Evolutionary conservation across 257 asterid species (phyloP), one percentile per base, ranked within the genome.

Genomic region (Solanum neorickii): DNA sequence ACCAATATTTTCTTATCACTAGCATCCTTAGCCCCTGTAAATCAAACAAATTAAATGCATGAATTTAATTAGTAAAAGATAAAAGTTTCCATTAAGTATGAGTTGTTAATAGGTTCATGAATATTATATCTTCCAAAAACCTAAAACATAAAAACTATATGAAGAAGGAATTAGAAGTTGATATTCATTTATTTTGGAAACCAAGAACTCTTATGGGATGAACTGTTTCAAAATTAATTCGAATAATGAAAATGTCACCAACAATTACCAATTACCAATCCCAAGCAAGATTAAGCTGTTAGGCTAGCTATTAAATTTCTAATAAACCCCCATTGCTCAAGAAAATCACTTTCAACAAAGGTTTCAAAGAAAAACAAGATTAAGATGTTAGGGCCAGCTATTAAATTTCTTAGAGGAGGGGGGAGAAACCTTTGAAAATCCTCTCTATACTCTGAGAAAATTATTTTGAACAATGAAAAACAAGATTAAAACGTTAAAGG

Each of bases 1-100:
- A 92, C 95, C 85, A 92, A 75, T 42, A 92, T 90, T 83, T 87
- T 92, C 89, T 92, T 91, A 78, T 93, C 93, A 86, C 94, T 92
- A 16, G 93, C 93, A 91, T 92, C 95, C 86, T 92, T 94, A 37
- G 37, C 88, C 44, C 95, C 96, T 92, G 88, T 68, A 83, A 41
- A 89, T 66, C 15, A 52, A n/a, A 42, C 76, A 76, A 33, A 29
- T 46, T 78, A 12, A 46, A 46, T 29, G 52, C 13, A 74, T 5
- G 52, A 37, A 37, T 74, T 76, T 15, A n/a, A 60, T 23, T 60
- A 21, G 27, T 60, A 21, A 60, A 60, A 27, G 27, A 60, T 60
- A 9, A 9, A 21, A 60, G 68, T 60, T 60, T 60, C 27, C 68
- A 60, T 21, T 60, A 21, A 60, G 14, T 23, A 9, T 9, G 13